Base-by-base conservation (phyloP, 1,139 yeast species). In the Pichia sp. region DNA sequence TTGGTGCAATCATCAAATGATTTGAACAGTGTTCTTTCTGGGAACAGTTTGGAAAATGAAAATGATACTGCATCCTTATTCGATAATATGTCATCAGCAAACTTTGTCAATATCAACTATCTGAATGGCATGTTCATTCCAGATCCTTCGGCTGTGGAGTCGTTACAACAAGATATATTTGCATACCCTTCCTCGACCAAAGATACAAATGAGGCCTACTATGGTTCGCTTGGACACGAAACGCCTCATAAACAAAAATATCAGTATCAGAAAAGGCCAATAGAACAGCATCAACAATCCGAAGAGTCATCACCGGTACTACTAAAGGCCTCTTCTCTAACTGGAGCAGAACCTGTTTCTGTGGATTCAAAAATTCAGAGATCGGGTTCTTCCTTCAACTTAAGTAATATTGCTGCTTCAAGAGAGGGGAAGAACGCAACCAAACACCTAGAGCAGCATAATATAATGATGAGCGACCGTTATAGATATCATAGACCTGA, bases 341-440 rank as follows among this genome's bases (percentile, higher is more conserved):
- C 55, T 2, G 48, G 54, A 48, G 30, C 38, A 3, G 52, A 43
- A 2, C 51, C 58, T 16, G 14, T n/a, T 17, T 38, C 49, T 24
- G 29, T 46, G n/a, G 58, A 53, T 6, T 41, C 55, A 1, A 60
- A 60, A 42, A 51, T 67, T 17, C 66, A 66, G 29, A 61, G 67
- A 51, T 68, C 72, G 6, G 59, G 67, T 50, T 63, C 69, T n/a
- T 64, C 70, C 10, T 62, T 67, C 36, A 70, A 68, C 53, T 57
- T 70, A 48, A 65, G 68, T 52, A 64, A 67, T 48, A 65, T 66
- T 51, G 71, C 71, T 31, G 53, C 63, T 30, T 61, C 63, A 38
- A 66, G 65, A 54, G 68, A 71, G 49, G 30, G 31, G 1, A 46
- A 41, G 36, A 9, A 16, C 27, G 9, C 48, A 31, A 20, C 46